A percentile compares a stretch with the other conserved stretches of the same genome.
These are phyloP conservation scores for Termitomyces sp. DNA, from an alignment of 768 basidiomycete species.

Conservation along the genomic window DNA sequence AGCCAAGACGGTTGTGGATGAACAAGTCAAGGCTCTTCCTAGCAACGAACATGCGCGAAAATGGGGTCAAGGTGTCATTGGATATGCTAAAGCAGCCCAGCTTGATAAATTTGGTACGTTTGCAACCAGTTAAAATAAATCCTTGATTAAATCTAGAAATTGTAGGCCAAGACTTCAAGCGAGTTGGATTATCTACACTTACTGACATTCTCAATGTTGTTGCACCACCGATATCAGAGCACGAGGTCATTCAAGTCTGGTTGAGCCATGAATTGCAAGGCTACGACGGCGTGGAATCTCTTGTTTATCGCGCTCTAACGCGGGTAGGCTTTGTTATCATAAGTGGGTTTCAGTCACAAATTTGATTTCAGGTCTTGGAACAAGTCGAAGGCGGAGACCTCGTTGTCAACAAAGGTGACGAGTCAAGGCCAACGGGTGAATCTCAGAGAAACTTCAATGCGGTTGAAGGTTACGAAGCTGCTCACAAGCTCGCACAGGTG, in stretches of 20 bases:
- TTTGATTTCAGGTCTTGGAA: conserved; percentile 67
- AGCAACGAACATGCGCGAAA: conserved; percentile 85
- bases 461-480: conserved; percentile 81
- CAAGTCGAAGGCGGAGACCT: conserved; percentile 93
- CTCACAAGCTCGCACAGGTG: conserved; percentile 81
- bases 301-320: conserved; percentile 86
- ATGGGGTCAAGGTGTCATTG: conserved; percentile 81
- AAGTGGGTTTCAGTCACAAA: not conserved
- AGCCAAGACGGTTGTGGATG: conserved; percentile 84
- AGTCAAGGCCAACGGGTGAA: conserved; percentile 58
- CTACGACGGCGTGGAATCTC: conserved; percentile 89
- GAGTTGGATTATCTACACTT: conserved; percentile 82
- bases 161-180: conserved; percentile 68
- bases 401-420: conserved; percentile 77
- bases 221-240: conserved; percentile 96
- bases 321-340: conserved; percentile 43
- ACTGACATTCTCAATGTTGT: conserved; percentile 93
- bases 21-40: conserved; percentile 84
- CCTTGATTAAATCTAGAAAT: not conserved
- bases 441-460: conserved; percentile 66
- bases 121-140: not conserved
- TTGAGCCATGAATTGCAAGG: conserved; percentile 95
- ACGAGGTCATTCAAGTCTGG: conserved; percentile 96
- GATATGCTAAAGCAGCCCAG: conserved; percentile 85
- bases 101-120: conserved; percentile 81